Evolutionary conservation across 1,139 yeast species (phyloP), one percentile per base, ranked within the genome.

Genomic region (Candida sp.): DNA sequence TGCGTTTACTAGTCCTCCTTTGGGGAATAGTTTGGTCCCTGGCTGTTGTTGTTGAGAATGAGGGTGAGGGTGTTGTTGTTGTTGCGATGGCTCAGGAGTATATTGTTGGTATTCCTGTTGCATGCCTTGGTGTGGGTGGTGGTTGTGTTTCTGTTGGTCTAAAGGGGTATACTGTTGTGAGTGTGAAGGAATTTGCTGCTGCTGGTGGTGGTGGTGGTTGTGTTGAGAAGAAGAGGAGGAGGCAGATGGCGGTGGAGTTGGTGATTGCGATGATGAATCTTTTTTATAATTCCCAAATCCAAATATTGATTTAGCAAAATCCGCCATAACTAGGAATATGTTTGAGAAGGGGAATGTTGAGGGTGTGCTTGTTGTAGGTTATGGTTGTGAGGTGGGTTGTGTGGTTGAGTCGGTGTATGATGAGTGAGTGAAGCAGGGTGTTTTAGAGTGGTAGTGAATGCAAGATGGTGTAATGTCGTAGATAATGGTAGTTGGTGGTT

Each of bases 241-340:
- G 37, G 32, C 34, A 35, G 57, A 46, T 38, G 58, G 49, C 37
- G 57, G 54, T 43, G 57, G 53, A 23, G 61, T 50, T 25, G 58
- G 52, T 42, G 58, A 39, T 43, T 44, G 48, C 17, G 17, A 17
- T 49, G 40, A 35, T 9, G 38, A 55, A 37, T 65, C 71, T 51
- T 69, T 71, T 57, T 68, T 78, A 58, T 74, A 77, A 37, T 78
- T 78, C 51, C 84, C 80, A 62, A 84, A 81, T 46, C 85, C 85
- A 63, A 84, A 83, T 42, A 84, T 74, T 33, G 83, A 76, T 63
- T 82, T 84, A 46, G 88, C 86, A 69, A 84, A 84, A 59, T 84
- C 88, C 41, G 86, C 84, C 89, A 84, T 84, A 23, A 32, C 25
- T 30, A 37, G 25, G 31, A 38, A 28, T 26, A 44, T 17, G 42